Evolutionary conservation across 805 yeast genomes (phyloP).

Genomic region (Kregervanrija fluxuum): DNA sequence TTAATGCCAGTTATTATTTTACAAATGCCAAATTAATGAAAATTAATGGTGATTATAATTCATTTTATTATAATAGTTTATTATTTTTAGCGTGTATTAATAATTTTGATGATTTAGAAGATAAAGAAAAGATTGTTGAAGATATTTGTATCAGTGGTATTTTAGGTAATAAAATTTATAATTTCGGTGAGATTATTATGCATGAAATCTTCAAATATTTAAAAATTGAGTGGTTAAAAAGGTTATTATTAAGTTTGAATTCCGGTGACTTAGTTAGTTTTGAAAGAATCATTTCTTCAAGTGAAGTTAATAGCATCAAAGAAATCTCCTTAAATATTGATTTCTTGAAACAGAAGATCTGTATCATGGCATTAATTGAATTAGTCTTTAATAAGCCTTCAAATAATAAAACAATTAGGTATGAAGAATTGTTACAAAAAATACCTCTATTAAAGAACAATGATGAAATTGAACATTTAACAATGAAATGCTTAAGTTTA

Average conservation of each 20-base stretch:
- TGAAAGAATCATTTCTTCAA: slow-evolving; percentile 30
- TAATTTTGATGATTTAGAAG: slow-evolving; percentile 33
- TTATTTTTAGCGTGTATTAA: slow-evolving; percentile 73
- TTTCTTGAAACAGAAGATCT: slow-evolving; percentile 82
- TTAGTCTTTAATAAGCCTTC: slow-evolving; percentile 72
- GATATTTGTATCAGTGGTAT: slow-evolving; percentile 83
- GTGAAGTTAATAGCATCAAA: slow-evolving; percentile 11
- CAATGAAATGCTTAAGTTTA: slow-evolving; percentile 84
- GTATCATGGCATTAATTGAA: slow-evolving; percentile 87
- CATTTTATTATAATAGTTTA: slow-evolving; percentile 73
- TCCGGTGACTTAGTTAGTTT: slow-evolving; percentile 69
- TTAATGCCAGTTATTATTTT: slow-evolving; percentile 78
- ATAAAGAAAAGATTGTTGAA: slow-evolving; percentile 41
- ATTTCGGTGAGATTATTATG: slow-evolving; percentile 89
- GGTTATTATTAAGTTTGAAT: slow-evolving; percentile 64
- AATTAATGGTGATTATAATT: slow-evolving; percentile 68
- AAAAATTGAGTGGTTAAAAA: slow-evolving; percentile 59
- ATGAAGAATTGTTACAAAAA: slow-evolving; percentile 57
- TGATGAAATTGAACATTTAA: slow-evolving; percentile 80
- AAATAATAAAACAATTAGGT: slow-evolving; percentile 64
- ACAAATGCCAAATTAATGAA: slow-evolving; percentile 73
- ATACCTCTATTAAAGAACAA: slow-evolving; percentile 56
- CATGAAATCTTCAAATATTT: slow-evolving; percentile 65
- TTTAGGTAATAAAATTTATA: slow-evolving; percentile 85
- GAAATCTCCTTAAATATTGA: slow-evolving; percentile 46